Conservation (phyloP, 2,329 filamentous ascomycete genomes). For the Fusarium sp. region DNA sequence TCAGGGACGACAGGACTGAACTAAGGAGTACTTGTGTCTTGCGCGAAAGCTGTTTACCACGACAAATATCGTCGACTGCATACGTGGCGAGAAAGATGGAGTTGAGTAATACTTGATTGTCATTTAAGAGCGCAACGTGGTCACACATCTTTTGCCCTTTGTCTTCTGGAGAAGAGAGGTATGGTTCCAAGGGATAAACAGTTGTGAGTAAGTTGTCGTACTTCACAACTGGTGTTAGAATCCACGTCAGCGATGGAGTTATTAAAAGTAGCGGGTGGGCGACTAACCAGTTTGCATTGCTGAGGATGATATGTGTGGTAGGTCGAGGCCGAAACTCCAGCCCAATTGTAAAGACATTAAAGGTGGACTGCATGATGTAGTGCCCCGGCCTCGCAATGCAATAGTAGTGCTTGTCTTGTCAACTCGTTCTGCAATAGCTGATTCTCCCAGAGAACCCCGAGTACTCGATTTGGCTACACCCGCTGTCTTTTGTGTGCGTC, state of each 20-base stretch:
- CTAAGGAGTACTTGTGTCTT: neutral
- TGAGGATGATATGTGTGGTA: neutral
- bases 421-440: rapidly evolving
- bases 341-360: neutral
- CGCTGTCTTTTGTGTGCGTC: neutral
- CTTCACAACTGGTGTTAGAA: neutral
- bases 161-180: neutral
- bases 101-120: neutral
- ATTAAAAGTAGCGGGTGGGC: rapidly evolving
- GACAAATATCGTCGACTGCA: neutral
- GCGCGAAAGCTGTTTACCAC: neutral
- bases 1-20: slow-evolving; percentile 2
- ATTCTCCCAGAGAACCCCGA: neutral
- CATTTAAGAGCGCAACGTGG: neutral
- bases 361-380: neutral
- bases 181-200: neutral
- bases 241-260: rapidly evolving
- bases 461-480: neutral
- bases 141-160: neutral
- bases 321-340: neutral
- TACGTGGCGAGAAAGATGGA: neutral
- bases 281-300: neutral
- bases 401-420: neutral
- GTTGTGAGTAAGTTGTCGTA: neutral
- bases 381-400: neutral